These are phyloP conservation scores for Ceratobasidium sp. DNA, from an alignment of 1,284 basidiomycete species.

Conservation along the genomic window DNA sequence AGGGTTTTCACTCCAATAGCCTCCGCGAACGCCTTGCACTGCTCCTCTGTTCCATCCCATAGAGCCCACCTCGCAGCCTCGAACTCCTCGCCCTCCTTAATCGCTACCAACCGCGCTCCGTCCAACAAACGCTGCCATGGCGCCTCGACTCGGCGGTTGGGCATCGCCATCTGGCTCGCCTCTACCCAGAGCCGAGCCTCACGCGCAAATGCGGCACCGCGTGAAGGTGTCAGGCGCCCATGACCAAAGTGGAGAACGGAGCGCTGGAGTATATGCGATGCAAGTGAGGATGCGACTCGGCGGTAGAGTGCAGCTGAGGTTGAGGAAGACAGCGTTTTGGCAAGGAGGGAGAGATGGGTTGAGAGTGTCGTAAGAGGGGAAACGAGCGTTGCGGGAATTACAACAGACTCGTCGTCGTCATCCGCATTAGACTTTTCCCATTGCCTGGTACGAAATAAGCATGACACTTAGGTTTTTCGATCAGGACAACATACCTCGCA, in stretches of 20 bases:
- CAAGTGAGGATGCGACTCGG: slow-evolving; percentile 69
- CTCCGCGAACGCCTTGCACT: slow-evolving; percentile 45
- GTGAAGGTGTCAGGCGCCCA: slow-evolving; percentile 63
- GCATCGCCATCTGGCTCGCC: slow-evolving; percentile 68
- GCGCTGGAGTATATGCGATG: slow-evolving; percentile 82
- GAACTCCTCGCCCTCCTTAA: slow-evolving; percentile 55
- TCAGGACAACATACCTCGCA: slow-evolving; percentile 52
- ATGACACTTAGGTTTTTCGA: neutral
- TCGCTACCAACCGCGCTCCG: slow-evolving; percentile 70
- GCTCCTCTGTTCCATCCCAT: slow-evolving; percentile 48
- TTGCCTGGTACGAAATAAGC: slow-evolving; percentile 49
- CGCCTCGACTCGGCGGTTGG: slow-evolving; percentile 63
- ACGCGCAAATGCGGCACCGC: slow-evolving; percentile 66
- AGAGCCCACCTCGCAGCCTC: slow-evolving; percentile 49
- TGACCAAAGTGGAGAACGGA: slow-evolving; percentile 80
- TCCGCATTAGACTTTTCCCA: slow-evolving; percentile 52
- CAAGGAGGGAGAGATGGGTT: slow-evolving; percentile 73
- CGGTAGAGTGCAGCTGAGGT: slow-evolving; percentile 72
- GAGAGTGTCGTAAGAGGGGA: slow-evolving; percentile 77
- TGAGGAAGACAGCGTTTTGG: slow-evolving; percentile 66
- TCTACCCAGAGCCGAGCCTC: slow-evolving; percentile 85
- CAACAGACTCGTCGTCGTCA: slow-evolving; percentile 56
- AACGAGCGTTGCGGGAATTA: slow-evolving; percentile 73
- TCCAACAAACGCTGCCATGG: slow-evolving; percentile 79
- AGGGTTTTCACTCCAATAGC: slow-evolving; percentile 47